These are phyloP conservation scores for Globisporangium alternatum DNA, from an alignment of 352 stramenopile species.

Conservation along the genomic window DNA sequence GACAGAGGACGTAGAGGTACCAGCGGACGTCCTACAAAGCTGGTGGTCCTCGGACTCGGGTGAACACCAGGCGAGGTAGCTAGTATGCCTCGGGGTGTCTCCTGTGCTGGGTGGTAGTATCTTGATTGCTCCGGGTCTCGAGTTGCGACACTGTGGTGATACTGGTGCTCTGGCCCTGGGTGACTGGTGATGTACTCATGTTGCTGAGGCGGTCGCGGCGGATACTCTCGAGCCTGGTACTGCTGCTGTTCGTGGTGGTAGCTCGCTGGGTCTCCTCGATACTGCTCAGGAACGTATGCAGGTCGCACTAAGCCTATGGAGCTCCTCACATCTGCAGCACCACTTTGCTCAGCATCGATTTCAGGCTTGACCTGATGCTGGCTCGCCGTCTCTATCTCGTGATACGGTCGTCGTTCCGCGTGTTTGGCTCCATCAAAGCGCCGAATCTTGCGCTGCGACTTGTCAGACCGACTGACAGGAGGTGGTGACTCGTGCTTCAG, in stretches of 20 bases:
- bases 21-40: background rate
- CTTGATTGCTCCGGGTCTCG: too few relatives aligned
- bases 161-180: background rate
- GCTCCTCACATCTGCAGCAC: background rate
- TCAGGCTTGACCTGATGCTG: background rate
- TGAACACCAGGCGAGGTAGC: background rate
- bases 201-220: background rate
- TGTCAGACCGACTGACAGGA: too few relatives aligned
- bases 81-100: background rate
- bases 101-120: background rate
- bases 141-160: background rate
- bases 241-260: background rate
- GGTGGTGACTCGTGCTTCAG: background rate
- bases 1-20: constrained; percentile 8
- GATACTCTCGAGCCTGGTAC: background rate
- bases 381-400: constrained; percentile 1
- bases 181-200: background rate
- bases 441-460: constrained; percentile 17
- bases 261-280: background rate
- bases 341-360: background rate
- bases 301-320: background rate
- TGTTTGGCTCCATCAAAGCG: constrained; percentile 17
- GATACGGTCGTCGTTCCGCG: background rate
- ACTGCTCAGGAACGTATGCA: background rate
- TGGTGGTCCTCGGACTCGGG: background rate